Base-by-base conservation (phyloP, 148 eudicot species). In the Camellia sinensis region DNA sequence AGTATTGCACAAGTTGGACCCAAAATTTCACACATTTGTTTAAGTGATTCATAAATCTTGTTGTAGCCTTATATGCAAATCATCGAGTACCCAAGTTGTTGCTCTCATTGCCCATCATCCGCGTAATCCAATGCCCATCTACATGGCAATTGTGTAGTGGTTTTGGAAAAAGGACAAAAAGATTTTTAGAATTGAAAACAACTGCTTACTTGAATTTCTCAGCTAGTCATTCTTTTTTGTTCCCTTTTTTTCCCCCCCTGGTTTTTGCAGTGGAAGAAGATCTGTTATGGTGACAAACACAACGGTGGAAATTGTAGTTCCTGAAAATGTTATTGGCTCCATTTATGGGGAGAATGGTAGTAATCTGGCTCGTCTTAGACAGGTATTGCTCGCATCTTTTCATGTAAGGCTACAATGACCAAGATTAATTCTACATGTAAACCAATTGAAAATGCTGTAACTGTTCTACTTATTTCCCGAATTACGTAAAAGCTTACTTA, bases 281-380 rank as follows among this genome's bases (percentile, higher is more conserved):
- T 81, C 91, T 0, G 92, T 90, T 67, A 82, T 90, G 64, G 89
- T 92, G 72, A 92, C 89, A 57, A 94, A 91, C 80, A 87, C 97
- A 68, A 88, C 89, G 15, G 87, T 92, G 85, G 97, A 94, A 76
- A 88, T 92, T 63, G 59, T 81, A 73, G 86, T 94, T 74, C 91
- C 98, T 69, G 89, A 90, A 74, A 79, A 75, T 63, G 84, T 86
- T 13, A 74, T 94, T 71, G 84, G 81, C 84, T 89, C 86, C 54
- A 83, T 94, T 67, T 89, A 89, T 81, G 93, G 97, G 15, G 95
- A 91, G 81, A 89, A 91, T 82, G 92, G 91, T 59, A 81, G 87
- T 80, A 90, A 90, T 86, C 84, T 94, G 79, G 79, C 80, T 80
- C 94, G 90, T 73, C 82, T 94, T 67, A 81, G 83, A 68, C 74